Base-by-base conservation (phyloP, 306 rosid species). In the Vicia faba region DNA sequence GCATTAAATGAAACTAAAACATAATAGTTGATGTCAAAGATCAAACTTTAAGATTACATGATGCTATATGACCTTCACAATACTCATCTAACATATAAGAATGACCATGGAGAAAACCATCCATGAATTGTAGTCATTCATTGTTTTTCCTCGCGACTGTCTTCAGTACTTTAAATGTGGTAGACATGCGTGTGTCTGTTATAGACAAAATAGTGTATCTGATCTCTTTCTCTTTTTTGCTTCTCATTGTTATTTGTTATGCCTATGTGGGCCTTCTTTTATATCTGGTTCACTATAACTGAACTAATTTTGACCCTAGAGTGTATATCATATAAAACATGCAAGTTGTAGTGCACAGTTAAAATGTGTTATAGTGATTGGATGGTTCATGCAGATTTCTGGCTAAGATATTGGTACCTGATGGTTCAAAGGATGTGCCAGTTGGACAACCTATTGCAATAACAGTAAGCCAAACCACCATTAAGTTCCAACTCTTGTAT, bases 391-490 rank as follows among this genome's bases (percentile, higher is more conserved):
- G 76, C 86, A 93, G 98, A 56, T 93, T 65, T 81, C 79, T 93
- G 75, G 98, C 98, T 35, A 93, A 93, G 83, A 90, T 93, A 76
- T 78, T 93, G 84, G 95, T 79, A 57, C 96, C 96, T 0, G 98
- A 90, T 18, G 97, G 97, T 69, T 86, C 97, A 71, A 91, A 91
- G 79, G 96, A 86, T 29, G 88, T 91, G 68, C 95, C 86, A 53
- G 97, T 91, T 71, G 96, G 96, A 58, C 96, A 83, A 70, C 91
- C 97, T 40, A 91, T 91, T 76, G 96, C 96, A 75, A 75, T 91
- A 64, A 88, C 86, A 81, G 98, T 89, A 84, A 36, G 73, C 55
- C 64, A 82, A 29, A 66, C 67, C 54, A 23, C 63, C 59, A 68
- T 73, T 38, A 63, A 46, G 66, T 81, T 77, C 64, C 41, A 23